phyloP scores from a whole-genome alignment of 2,329 filamentous ascomycete genomes.

The Fusarium torreyae region DNA sequence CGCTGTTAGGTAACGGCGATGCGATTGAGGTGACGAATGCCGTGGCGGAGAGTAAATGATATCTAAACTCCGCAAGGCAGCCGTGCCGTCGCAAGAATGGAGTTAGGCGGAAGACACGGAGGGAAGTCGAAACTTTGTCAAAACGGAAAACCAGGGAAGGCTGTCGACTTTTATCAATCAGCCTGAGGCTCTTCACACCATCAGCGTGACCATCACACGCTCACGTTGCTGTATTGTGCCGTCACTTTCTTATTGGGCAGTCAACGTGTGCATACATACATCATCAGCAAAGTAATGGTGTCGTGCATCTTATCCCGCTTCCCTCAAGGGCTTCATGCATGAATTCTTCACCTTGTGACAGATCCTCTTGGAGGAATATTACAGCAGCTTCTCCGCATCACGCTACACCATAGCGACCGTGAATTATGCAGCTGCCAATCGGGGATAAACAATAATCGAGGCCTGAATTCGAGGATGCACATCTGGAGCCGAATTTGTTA shows the following conservation, averaged over 20 bases:
- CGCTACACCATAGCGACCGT: constrained; percentile 36
- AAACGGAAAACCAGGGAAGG: constrained; percentile 28
- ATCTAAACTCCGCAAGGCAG: constrained; percentile 31
- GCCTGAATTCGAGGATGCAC: constrained; percentile 22
- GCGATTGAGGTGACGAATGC: constrained; percentile 7
- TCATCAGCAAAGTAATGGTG: constrained; percentile 40
- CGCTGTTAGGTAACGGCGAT: constrained; percentile 27
- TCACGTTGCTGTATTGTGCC: constrained; percentile 24
- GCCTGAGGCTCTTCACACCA: constrained; percentile 45
- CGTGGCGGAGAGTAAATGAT: constrained; percentile 19
- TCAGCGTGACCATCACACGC: constrained; percentile 35
- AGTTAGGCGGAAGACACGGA: constrained; percentile 20
- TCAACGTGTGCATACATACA: constrained; percentile 36
- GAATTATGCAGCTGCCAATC: constrained; percentile 35
- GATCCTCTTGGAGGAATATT: constrained; percentile 30
- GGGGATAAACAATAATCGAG: constrained; percentile 5
- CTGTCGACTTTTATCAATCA: constrained; percentile 38
- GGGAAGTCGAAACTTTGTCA: background rate
- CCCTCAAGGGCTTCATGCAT: constrained; percentile 42
- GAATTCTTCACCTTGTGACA: constrained; percentile 45
- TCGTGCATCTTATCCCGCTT: constrained; percentile 45
- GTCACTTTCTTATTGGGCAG: constrained; percentile 30
- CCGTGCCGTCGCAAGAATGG: constrained; percentile 23
- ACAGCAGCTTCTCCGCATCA: constrained; percentile 37
- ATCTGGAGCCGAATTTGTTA: constrained; percentile 7